Percentiles rank a stretch among this genome's conserved stretches.
Conservation (phyloP, 371 early-diverging fungal species). For the Scutellospora calospora region DNA sequence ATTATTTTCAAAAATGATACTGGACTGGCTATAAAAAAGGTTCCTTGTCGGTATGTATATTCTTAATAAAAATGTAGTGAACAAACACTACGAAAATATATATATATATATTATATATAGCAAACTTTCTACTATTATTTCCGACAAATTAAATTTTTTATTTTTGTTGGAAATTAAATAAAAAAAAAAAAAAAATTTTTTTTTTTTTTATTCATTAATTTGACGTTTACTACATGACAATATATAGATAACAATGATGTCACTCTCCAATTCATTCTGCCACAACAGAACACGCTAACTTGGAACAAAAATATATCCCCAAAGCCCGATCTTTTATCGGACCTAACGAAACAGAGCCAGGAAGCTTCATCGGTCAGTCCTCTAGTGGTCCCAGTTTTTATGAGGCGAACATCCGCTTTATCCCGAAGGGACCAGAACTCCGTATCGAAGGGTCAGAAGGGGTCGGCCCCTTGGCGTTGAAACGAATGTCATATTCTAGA, state of each 20-base stretch:
- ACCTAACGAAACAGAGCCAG: background rate
- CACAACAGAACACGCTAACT: constrained; percentile 46
- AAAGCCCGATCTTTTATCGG: constrained; percentile 45
- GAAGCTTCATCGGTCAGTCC: constrained; percentile 10
- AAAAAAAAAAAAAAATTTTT: background rate
- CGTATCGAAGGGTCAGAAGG: constrained; percentile 39
- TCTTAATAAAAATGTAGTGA: constrained; percentile 1
- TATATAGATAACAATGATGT: constrained; percentile 46
- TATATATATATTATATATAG: constrained; percentile 14
- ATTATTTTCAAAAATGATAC: constrained; percentile 13
- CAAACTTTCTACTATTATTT: no score
- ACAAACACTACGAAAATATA: background rate
- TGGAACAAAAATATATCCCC: constrained; percentile 46
- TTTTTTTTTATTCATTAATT: constrained; percentile 31
- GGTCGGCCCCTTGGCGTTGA: constrained; percentile 41
- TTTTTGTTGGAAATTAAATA: no score
- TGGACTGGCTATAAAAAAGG: constrained; percentile 26
- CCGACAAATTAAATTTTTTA: no score
- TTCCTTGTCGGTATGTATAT: constrained; percentile 45
- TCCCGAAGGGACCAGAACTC: constrained; percentile 27
- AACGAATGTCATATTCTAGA: constrained; percentile 21
- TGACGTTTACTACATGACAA: constrained; percentile 39
- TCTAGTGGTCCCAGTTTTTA: constrained; percentile 36
- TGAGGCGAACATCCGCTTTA: constrained; percentile 39
- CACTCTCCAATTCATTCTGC: constrained; percentile 48